phyloP scores from a whole-genome alignment of 2,329 filamentous ascomycete genomes.

The Botrytis cinerea region DNA sequence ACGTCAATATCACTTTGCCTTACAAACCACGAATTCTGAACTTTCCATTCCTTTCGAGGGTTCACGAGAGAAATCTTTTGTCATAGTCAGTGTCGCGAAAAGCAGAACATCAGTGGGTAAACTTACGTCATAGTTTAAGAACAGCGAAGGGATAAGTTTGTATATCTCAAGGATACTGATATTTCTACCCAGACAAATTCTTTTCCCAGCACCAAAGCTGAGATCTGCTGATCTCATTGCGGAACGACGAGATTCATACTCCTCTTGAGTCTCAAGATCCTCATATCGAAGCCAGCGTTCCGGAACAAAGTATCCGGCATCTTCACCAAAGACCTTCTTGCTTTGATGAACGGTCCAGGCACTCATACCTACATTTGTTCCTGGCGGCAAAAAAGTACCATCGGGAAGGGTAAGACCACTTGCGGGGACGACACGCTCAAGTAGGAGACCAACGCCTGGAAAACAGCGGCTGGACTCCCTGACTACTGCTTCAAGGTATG shows the following conservation, averaged over 20 bases:
- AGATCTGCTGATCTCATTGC: conserved; percentile 46
- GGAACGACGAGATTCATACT: conserved; percentile 42
- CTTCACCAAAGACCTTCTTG: conserved; percentile 42
- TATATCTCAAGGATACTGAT: conserved; percentile 47
- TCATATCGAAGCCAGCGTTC: conserved; percentile 51
- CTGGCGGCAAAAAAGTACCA: conserved; percentile 38
- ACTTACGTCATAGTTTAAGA: conserved; percentile 48
- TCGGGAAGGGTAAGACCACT: conserved; percentile 31
- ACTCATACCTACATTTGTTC: conserved; percentile 43
- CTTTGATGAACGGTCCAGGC: conserved; percentile 43
- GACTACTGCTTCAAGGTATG: conserved; percentile 45
- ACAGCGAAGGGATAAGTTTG: conserved; percentile 52
- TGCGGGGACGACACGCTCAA: conserved; percentile 48
- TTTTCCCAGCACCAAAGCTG: conserved; percentile 47
- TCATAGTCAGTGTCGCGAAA: not conserved
- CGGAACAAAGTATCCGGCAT: conserved; percentile 45
- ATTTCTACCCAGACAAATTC: conserved; percentile 48
- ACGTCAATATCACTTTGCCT: conserved; percentile 40
- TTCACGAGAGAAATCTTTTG: conserved; percentile 43
- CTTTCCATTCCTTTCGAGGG: conserved; percentile 43
- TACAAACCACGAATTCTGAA: conserved; percentile 47
- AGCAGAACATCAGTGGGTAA: not conserved
- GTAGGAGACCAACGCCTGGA: conserved; percentile 46
- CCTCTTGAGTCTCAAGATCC: conserved; percentile 41
- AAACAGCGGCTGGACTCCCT: conserved; percentile 51